phyloP scores from a whole-genome alignment of 2,329 filamentous ascomycete species.

The Dothideomycetes sp. region DNA sequence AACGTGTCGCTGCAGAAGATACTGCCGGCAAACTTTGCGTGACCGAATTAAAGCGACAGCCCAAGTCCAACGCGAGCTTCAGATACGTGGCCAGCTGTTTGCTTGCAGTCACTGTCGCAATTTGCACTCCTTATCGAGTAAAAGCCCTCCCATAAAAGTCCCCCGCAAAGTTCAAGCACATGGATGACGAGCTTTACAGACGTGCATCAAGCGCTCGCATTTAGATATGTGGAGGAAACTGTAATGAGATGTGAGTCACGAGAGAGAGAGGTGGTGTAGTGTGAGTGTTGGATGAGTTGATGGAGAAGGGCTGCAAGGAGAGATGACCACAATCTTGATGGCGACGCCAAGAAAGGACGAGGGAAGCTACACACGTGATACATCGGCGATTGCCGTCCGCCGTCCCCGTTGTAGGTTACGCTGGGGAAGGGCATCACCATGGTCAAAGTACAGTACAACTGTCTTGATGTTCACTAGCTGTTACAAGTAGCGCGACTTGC shows the following conservation, averaged over 20 bases:
- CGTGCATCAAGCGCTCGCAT: slow-evolving; percentile 6
- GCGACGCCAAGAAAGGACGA: too few relatives aligned
- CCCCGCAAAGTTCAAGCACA: slow-evolving; percentile 7
- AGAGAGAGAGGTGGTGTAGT: slow-evolving; percentile 4
- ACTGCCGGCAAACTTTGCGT: background rate
- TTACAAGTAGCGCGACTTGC: too few relatives aligned
- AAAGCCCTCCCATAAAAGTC: slow-evolving; percentile 5
- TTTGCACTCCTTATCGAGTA: slow-evolving; percentile 9
- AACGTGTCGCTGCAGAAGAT: slow-evolving; percentile 1
- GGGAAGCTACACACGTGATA: too few relatives aligned
- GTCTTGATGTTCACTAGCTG: background rate
- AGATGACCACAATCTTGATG: slow-evolving; percentile 3
- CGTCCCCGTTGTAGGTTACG: too few relatives aligned
- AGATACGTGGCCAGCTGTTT: slow-evolving; percentile 3
- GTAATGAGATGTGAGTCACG: slow-evolving; percentile 4
- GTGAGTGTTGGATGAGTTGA: background rate
- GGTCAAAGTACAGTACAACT: background rate
- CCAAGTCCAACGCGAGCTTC: background rate
- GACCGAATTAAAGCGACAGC: background rate
- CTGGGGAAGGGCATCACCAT: background rate
- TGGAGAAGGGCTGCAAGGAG: slow-evolving; percentile 1
- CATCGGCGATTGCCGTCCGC: too few relatives aligned
- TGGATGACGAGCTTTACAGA: slow-evolving; percentile 8
- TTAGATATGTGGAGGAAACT: slow-evolving; percentile 4
- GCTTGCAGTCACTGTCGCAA: slow-evolving; percentile 10